Evolutionary conservation across 495 filamentous ascomycete species (phyloP), one percentile per base, ranked within the genome.

Genomic region (Emericellopsis terricola): DNA sequence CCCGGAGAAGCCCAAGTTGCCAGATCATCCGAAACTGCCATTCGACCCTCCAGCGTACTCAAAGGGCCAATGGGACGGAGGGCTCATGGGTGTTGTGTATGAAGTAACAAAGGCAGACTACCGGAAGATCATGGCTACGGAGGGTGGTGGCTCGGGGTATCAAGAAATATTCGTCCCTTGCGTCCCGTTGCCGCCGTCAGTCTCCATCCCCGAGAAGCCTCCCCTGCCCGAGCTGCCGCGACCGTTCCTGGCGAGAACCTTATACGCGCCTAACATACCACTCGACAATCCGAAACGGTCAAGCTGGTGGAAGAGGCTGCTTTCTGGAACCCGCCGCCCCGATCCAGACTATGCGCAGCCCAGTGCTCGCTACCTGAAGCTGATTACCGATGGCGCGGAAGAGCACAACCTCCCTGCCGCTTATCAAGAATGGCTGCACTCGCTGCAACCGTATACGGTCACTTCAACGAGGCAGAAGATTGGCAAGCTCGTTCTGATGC

Each of bases 61-160:
- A 35, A 59, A 64, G 44, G 49, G 60, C 38, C 41, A 46, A 18
- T 86, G 83, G 81, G 55, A 68, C 39, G 81, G 79, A 41, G 81
- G 82, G 13, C 65, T 97, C 8, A 66, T 94, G 29, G 89, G 89
- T 28, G 80, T 93, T 15, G 89, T 94, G 21, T 97, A 97, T 63
- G 84, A 94, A 56, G 77, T 96, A 17, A 89, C 83, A 2, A 50
- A 57, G 2, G 46, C 58, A 5, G 89, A 97, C 60, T 97, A 78
- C 48, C 71, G 76, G 2, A 77, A 69, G 35, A 89, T 97, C 43
- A 76, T 96, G 37, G 74, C 76, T 3, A 94, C 83, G 2, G 89
- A 97, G 51, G 87, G 87, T 38, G 84, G 79, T 21, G 86, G 87
- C 7, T 53, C 69, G 9, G 60, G 71, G 10, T 97, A 97, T 55